Evolutionary conservation across 176 grass and related monocot genomes (phyloP), one percentile per base, ranked within the genome.

Genomic region (Juncus inflexus): DNA sequence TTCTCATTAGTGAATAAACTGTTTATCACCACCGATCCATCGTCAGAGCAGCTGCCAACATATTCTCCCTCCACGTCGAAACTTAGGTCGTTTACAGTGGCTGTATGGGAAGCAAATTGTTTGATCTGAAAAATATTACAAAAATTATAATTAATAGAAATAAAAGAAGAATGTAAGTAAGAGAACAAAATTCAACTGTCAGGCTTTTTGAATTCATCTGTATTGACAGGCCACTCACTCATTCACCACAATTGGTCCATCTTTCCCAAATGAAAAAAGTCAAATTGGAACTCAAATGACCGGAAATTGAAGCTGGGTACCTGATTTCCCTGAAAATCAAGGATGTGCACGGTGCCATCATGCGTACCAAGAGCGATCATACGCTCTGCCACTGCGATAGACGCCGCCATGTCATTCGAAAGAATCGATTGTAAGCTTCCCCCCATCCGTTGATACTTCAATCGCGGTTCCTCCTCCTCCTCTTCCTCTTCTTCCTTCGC

Each of bases 261-360:
- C 43, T 47, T 47, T 47, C 43, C 43, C 43, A 47, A 47, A 47
- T 47, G 9, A 47, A 47, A 47, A 47, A 47, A 47, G 9, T 47
- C 67, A 57, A 57, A 36, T 55, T 58, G 7, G 28, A 40, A 16
- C 43, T 61, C 55, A 42, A 77, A 67, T 9, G 15, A 14, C 12
- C 3, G 10, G 38, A 68, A 67, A 51, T 66, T 52, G 8, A 35
- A 35, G n/a, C 36, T 47, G 2, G 37, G 8, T 57, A 99, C 94
- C 94, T 99, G 83, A 73, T 92, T 92, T 52, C 94, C 88, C 80
- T 99, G 94, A 78, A 99, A 92, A 78, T 99, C 94, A 56, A 99
- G 94, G 83, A 99, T 92, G 73, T 99, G 85, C 57, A 99, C 80
- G 61, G 78, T 78, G 63, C 94, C 94, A 67, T 83, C 79, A 77